A percentile compares a stretch with the other conserved stretches of the same genome.
Conservation (phyloP, 768 basidiomycete species). For the Pleurotus salmoneostramineus region DNA sequence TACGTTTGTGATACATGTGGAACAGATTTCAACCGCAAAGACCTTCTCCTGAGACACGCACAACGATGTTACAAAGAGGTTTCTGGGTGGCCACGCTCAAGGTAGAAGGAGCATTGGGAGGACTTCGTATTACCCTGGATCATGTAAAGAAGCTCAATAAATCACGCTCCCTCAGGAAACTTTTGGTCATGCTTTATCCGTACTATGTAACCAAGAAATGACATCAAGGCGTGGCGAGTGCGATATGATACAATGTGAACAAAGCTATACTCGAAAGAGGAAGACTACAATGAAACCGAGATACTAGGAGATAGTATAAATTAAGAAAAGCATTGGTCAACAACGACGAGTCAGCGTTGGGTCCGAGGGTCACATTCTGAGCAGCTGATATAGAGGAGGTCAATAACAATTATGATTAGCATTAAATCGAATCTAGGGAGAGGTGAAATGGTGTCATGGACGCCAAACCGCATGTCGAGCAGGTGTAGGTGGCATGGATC, state of each 20-base stretch:
- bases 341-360: not conserved
- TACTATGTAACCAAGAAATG: not conserved
- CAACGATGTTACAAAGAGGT: constrained; percentile 28
- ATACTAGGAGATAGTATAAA: constrained; percentile 2
- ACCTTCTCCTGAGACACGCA: constrained; percentile 64
- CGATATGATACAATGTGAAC: constrained; percentile 7
- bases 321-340: not conserved
- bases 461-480: constrained; percentile 5
- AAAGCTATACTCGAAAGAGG: not conserved
- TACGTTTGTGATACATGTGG: constrained; percentile 56
- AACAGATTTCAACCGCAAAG: constrained; percentile 61
- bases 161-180: not conserved
- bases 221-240: not conserved
- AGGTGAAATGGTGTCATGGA: not conserved
- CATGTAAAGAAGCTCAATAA: not conserved
- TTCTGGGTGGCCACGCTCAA: constrained; percentile 30
- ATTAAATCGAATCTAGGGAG: not conserved
- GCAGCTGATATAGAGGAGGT: not conserved
- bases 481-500: constrained; percentile 7
- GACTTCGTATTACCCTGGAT: not conserved
- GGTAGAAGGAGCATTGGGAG: not conserved
- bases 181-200: not conserved
- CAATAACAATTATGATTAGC: not conserved
- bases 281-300: not conserved
- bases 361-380: constrained; percentile 3